A percentile compares a stretch with the other conserved stretches of the same genome.
These are phyloP conservation scores for Albizia julibrissin DNA, from an alignment of 306 rosid species.

Conservation along the genomic window DNA sequence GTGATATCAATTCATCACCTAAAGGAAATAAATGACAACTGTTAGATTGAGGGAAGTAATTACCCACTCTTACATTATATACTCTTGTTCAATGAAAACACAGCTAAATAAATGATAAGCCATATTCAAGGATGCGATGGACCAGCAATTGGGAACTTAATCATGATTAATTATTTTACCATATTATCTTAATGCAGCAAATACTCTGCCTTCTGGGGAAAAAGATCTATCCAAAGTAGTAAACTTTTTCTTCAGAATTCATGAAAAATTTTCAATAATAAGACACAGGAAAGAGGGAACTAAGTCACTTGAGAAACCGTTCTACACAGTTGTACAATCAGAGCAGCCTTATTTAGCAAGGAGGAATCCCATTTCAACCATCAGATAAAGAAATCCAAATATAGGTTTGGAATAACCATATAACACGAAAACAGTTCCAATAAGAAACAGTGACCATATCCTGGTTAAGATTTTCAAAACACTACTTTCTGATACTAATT, in stretches of 20 bases:
- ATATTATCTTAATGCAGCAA: background rate
- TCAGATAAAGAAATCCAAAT: background rate
- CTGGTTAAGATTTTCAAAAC: background rate
- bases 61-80: background rate
- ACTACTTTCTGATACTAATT: background rate
- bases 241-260: background rate
- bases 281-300: background rate
- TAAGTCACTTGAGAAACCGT: background rate
- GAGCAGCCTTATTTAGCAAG: background rate
- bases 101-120: background rate
- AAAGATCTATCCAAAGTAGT: background rate
- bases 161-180: slow-evolving; percentile 8
- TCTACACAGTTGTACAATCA: background rate
- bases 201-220: background rate
- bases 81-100: slow-evolving; percentile 18
- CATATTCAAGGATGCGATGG: background rate
- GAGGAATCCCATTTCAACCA: slow-evolving; percentile 9
- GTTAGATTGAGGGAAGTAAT: slow-evolving; percentile 25
- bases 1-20: slow-evolving; percentile 95
- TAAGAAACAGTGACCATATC: background rate
- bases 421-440: slow-evolving; percentile 17
- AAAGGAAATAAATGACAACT: slow-evolving; percentile 33
- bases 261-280: background rate
- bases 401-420: background rate
- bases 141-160: background rate